Evolutionary conservation across 2,329 filamentous ascomycete genomes (phyloP).

Genomic region (Dactylellina leptospora): DNA sequence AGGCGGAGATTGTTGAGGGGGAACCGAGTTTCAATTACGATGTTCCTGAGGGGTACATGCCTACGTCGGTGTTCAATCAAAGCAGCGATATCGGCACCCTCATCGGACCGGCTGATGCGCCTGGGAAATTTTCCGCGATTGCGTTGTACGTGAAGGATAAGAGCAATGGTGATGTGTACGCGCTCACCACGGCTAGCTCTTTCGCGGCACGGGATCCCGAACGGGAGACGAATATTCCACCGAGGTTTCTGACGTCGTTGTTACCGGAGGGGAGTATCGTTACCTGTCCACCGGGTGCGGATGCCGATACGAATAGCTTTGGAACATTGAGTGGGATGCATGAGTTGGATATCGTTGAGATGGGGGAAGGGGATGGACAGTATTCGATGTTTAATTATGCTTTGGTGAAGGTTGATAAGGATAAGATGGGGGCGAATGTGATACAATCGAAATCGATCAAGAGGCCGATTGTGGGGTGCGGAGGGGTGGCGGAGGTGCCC

Average conservation of each 20-base stretch:
- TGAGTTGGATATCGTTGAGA: constrained; percentile 32
- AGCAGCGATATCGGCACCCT: constrained; percentile 34
- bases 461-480: background rate
- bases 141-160: constrained; percentile 37
- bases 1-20: constrained; percentile 37
- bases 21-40: constrained; percentile 48
- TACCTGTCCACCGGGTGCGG: constrained; percentile 22
- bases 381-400: constrained; percentile 38
- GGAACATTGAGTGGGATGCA: constrained; percentile 38
- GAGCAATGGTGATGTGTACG: constrained; percentile 17
- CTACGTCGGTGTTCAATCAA: background rate
- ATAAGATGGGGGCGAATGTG: constrained; percentile 21
- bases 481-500: constrained; percentile 11
- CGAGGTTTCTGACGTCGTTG: constrained; percentile 22
- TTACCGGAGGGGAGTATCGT: constrained; percentile 43
- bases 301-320: constrained; percentile 15
- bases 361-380: background rate
- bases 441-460: constrained; percentile 21
- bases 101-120: constrained; percentile 37
- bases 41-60: constrained; percentile 12
- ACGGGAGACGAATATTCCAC: constrained; percentile 39
- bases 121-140: constrained; percentile 32
- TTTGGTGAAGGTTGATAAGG: constrained; percentile 38
- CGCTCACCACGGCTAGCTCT: constrained; percentile 35
- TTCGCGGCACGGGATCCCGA: constrained; percentile 41